Conservation (phyloP, 805 yeast genomes). For the Candida pini region DNA sequence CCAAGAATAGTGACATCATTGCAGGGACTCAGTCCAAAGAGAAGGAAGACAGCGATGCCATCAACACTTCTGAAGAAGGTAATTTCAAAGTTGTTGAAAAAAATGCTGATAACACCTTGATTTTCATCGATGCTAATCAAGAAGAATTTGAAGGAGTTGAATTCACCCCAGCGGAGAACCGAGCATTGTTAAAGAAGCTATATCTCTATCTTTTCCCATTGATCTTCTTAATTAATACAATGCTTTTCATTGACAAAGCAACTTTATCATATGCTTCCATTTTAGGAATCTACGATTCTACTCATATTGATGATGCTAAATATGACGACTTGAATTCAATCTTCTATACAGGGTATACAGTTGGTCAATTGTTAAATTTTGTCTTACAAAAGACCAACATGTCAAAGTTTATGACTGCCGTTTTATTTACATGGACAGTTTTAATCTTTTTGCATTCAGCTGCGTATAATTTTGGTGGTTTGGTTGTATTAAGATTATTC, state of each 20-base stretch:
- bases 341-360: slow-evolving; percentile 41
- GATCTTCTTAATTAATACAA: too few relatives aligned
- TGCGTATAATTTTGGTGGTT: slow-evolving; percentile 40
- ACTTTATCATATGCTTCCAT: slow-evolving; percentile 32
- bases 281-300: slow-evolving; percentile 38
- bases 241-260: slow-evolving; percentile 23
- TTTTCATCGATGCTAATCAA: too few relatives aligned
- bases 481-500: slow-evolving; percentile 42
- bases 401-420: slow-evolving; percentile 30
- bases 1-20: too few relatives aligned
- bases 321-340: slow-evolving; percentile 42
- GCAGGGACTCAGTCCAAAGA: too few relatives aligned
- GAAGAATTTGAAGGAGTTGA: too few relatives aligned
- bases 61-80: too few relatives aligned
- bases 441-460: slow-evolving; percentile 39
- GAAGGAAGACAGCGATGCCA: too few relatives aligned
- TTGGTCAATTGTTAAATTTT: slow-evolving; percentile 39
- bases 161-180: too few relatives aligned
- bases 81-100: too few relatives aligned
- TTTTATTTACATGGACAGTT: slow-evolving; percentile 36
- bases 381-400: slow-evolving; percentile 41
- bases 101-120: too few relatives aligned
- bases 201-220: too few relatives aligned
- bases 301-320: slow-evolving; percentile 34
- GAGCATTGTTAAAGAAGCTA: too few relatives aligned